Percentiles rank a stretch among this genome's conserved stretches.
Conservation (phyloP, 495 filamentous ascomycete species). For the Neurospora hispaniola region DNA sequence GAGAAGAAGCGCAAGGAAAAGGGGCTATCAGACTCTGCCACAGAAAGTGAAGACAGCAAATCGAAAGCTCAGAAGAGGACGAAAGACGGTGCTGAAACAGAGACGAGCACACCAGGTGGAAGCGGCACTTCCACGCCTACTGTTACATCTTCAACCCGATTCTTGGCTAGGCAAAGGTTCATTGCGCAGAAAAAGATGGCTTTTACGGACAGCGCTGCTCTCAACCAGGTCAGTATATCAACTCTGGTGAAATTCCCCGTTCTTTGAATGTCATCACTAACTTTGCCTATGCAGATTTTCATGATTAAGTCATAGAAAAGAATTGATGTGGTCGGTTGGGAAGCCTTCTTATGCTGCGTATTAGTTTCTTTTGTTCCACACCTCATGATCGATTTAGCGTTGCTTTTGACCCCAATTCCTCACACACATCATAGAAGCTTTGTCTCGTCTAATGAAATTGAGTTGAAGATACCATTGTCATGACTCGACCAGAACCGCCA, state of each 20-base stretch:
- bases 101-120: slow-evolving; percentile 4
- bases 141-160: slow-evolving; percentile 40
- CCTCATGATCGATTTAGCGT: neutral
- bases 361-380: neutral
- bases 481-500: neutral
- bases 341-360: neutral
- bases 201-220: slow-evolving; percentile 55
- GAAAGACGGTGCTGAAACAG: slow-evolving; percentile 14
- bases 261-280: neutral
- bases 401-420: neutral
- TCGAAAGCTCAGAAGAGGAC: slow-evolving; percentile 18
- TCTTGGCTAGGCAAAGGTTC: slow-evolving; percentile 55
- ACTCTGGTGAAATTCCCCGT: neutral
- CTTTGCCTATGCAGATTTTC: slow-evolving; percentile 52
- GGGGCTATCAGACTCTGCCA: slow-evolving; percentile 16
- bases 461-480: neutral
- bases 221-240: slow-evolving; percentile 56
- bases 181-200: slow-evolving; percentile 74
- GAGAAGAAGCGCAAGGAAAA: slow-evolving; percentile 36
- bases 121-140: slow-evolving; percentile 28
- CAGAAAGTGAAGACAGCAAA: slow-evolving; percentile 11
- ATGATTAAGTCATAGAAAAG: slow-evolving; percentile 50
- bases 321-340: neutral
- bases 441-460: neutral
- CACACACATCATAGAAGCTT: neutral